These are phyloP conservation scores for Pulveroboletus frians DNA, from an alignment of 768 basidiomycete species.

Conservation along the genomic window DNA sequence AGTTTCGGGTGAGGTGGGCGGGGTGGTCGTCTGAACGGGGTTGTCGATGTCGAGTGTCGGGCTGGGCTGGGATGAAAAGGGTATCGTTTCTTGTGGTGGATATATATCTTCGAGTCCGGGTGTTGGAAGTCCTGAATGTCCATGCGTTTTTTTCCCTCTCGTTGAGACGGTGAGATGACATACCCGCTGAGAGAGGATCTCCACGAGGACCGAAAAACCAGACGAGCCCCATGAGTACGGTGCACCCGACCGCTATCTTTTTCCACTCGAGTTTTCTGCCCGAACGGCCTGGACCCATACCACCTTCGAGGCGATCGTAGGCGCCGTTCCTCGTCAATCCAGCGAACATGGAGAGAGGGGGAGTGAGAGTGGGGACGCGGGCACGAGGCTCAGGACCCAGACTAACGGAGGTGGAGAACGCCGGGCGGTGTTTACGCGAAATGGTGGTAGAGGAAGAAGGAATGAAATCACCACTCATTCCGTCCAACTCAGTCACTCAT, in stretches of 20 bases:
- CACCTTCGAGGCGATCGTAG: slow-evolving; percentile 60
- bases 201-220: slow-evolving; percentile 59
- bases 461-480: too few species aligned
- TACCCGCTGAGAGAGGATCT: slow-evolving; percentile 17
- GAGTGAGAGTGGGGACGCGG: slow-evolving; percentile 5
- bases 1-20: slow-evolving; percentile 57
- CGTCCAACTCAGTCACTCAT: too few species aligned
- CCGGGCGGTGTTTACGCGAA: slow-evolving; percentile 17
- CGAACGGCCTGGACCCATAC: slow-evolving; percentile 46
- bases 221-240: slow-evolving; percentile 51
- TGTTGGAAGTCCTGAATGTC: slow-evolving; percentile 10
- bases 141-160: neutral
- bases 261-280: slow-evolving; percentile 50
- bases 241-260: slow-evolving; percentile 59
- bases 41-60: neutral
- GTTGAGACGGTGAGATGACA: neutral
- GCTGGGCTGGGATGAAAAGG: slow-evolving; percentile 1
- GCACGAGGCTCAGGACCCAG: slow-evolving; percentile 23
- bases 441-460: slow-evolving; percentile 12
- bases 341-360: slow-evolving; percentile 18
- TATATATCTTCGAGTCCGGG: slow-evolving; percentile 23
- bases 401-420: slow-evolving; percentile 30
- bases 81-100: slow-evolving; percentile 17
- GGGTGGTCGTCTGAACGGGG: neutral
- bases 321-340: slow-evolving; percentile 38